A percentile compares a stretch with the other conserved stretches of the same genome.
Evolutionary conservation across 495 filamentous ascomycete species (phyloP).

Genomic region (Hyaloscypha finlandica): DNA sequence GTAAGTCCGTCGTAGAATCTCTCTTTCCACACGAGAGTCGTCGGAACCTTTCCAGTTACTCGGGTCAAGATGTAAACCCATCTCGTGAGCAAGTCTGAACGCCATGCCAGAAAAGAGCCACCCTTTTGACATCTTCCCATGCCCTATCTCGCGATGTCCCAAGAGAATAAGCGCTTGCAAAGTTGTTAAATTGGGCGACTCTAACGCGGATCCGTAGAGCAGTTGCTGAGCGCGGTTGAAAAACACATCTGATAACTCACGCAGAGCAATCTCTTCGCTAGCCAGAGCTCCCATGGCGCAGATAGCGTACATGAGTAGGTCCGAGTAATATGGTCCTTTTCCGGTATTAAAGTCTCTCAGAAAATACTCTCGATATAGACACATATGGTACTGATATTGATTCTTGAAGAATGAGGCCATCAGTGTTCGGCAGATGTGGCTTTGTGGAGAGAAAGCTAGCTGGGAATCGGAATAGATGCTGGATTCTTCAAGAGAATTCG

Average conservation of each 20-base stretch:
- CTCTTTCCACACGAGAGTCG: slow-evolving; percentile 34
- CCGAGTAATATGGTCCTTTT: slow-evolving; percentile 37
- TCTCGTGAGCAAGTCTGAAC: slow-evolving; percentile 35
- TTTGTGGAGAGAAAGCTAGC: slow-evolving; percentile 24
- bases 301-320: slow-evolving; percentile 38
- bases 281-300: slow-evolving; percentile 38
- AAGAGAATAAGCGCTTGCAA: slow-evolving; percentile 37
- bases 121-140: slow-evolving; percentile 36
- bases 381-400: slow-evolving; percentile 39
- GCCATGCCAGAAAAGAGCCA: slow-evolving; percentile 41
- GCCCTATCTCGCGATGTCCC: slow-evolving; percentile 37
- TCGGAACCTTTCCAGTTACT: slow-evolving; percentile 36
- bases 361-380: slow-evolving; percentile 38
- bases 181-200: slow-evolving; percentile 37
- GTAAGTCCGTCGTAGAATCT: slow-evolving; percentile 36
- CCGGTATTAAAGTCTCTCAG: slow-evolving; percentile 36
- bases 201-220: slow-evolving; percentile 35
- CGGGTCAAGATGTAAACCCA: slow-evolving; percentile 42
- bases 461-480: background rate
- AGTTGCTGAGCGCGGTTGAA: slow-evolving; percentile 36
- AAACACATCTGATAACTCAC: slow-evolving; percentile 37
- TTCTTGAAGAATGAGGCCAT: slow-evolving; percentile 37
- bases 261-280: slow-evolving; percentile 30
- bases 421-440: slow-evolving; percentile 32
- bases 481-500: background rate